These are phyloP conservation scores for Gossypium arboreum DNA, from an alignment of 345 rosid species.

Conservation along the genomic window DNA sequence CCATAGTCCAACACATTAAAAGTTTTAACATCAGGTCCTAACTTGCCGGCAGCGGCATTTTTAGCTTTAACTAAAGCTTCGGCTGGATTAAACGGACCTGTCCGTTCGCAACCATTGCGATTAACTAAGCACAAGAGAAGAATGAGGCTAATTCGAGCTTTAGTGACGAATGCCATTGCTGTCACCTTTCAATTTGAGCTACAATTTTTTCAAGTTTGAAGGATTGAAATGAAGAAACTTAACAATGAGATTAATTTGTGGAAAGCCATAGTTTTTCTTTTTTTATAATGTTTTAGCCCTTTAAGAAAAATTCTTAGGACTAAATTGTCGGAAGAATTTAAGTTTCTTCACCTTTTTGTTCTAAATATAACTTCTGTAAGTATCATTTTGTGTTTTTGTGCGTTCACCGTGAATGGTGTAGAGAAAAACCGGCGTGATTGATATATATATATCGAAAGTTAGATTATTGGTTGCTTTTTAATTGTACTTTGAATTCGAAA, in stretches of 20 bases:
- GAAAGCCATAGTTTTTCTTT: background rate
- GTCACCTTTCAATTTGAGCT: slow-evolving; percentile 5
- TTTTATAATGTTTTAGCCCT: background rate
- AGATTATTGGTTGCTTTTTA: background rate
- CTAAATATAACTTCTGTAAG: background rate
- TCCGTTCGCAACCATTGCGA: background rate
- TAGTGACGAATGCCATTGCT: background rate
- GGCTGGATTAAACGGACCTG: background rate
- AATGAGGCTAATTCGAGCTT: background rate
- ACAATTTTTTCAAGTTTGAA: background rate
- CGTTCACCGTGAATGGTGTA: background rate
- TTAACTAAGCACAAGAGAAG: slow-evolving; percentile 16
- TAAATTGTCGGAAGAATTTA: slow-evolving; percentile 1
- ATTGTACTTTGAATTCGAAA: background rate
- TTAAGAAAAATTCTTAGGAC: background rate
- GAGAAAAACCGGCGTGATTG: background rate
- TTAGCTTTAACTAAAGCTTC: slow-evolving; percentile 6
- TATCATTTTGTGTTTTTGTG: background rate
- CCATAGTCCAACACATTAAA: slow-evolving; percentile 16
- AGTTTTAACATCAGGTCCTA: background rate
- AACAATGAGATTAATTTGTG: background rate
- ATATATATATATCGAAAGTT: background rate
- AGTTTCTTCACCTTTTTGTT: background rate
- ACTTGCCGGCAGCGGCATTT: background rate
- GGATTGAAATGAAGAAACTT: background rate